A percentile compares a stretch with the other conserved stretches of the same genome.
These are phyloP conservation scores for Volvox reticuliferus DNA, from an alignment of 139 green algal species.

Conservation along the genomic window DNA sequence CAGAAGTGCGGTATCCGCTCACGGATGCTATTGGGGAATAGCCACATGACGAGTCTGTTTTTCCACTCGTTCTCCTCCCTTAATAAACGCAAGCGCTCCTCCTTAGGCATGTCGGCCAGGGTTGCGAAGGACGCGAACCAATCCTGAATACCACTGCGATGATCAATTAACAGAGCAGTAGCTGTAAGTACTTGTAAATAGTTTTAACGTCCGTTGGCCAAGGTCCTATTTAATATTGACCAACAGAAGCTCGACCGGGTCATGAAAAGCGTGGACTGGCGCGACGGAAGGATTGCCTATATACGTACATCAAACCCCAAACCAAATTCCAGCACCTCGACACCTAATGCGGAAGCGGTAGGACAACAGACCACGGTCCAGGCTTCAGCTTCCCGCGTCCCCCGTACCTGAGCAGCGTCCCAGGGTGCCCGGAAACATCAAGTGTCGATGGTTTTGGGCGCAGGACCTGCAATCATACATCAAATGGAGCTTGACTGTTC, in stretches of 20 bases:
- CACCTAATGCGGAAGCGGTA: neutral
- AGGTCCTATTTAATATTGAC: neutral
- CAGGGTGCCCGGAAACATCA: neutral
- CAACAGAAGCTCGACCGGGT: neutral
- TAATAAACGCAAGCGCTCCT: constrained; percentile 61
- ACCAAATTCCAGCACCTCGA: neutral
- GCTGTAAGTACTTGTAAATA: neutral
- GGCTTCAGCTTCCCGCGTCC: constrained; percentile 12
- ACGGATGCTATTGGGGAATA: constrained; percentile 47
- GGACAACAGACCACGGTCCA: neutral
- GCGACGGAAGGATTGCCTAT: neutral
- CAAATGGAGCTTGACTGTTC: neutral
- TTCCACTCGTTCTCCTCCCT: constrained; percentile 88
- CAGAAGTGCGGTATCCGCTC: constrained; percentile 65
- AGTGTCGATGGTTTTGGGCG: neutral
- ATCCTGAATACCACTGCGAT: constrained; percentile 26
- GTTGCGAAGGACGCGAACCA: constrained; percentile 56
- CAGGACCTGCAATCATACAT: neutral
- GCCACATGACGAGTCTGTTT: constrained; percentile 79
- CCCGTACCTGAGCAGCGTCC: constrained; percentile 27
- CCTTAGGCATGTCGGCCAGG: constrained; percentile 48
- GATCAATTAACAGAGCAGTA: no score
- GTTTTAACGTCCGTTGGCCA: neutral
- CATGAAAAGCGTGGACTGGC: no score
- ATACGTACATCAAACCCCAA: neutral